phyloP scores from a whole-genome alignment of 495 filamentous ascomycete species.

The Sporormia fimetaria region DNA sequence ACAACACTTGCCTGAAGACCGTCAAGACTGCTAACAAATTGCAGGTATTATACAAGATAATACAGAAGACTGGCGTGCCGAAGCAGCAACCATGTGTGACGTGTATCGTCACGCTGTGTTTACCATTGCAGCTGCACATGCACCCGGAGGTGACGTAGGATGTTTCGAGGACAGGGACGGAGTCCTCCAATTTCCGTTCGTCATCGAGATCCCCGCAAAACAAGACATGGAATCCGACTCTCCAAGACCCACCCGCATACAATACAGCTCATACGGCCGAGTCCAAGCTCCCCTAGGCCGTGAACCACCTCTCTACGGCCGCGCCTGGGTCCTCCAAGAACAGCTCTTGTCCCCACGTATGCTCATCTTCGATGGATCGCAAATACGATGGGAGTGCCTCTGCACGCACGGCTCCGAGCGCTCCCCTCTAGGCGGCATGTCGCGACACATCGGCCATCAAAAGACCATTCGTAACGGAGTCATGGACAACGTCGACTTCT shows the following conservation, averaged over 20 bases:
- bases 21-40: too few species aligned
- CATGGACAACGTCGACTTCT: not conserved
- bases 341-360: conserved; percentile 10
- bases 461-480: conserved; percentile 2
- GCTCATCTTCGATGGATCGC: conserved; percentile 5
- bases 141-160: not conserved
- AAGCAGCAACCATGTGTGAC: conserved; percentile 5
- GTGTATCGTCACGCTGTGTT: conserved; percentile 5
- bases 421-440: conserved; percentile 5
- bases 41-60: conserved; percentile 9
- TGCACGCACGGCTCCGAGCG: conserved; percentile 3
- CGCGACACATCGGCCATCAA: conserved; percentile 1
- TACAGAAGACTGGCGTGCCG: not conserved
- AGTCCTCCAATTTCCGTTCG: conserved; percentile 2
- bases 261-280: not conserved
- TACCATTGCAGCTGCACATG: not conserved
- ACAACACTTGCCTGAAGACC: too few species aligned
- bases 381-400: conserved; percentile 10
- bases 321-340: conserved; percentile 11
- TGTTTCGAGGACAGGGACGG: conserved; percentile 6
- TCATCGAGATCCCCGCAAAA: not conserved
- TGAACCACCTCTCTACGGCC: conserved; percentile 8
- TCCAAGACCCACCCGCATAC: not conserved
- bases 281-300: not conserved
- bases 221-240: not conserved